Evolutionary conservation across 106 monocot species (phyloP).

Genomic region (Narthecium ossifragum): DNA sequence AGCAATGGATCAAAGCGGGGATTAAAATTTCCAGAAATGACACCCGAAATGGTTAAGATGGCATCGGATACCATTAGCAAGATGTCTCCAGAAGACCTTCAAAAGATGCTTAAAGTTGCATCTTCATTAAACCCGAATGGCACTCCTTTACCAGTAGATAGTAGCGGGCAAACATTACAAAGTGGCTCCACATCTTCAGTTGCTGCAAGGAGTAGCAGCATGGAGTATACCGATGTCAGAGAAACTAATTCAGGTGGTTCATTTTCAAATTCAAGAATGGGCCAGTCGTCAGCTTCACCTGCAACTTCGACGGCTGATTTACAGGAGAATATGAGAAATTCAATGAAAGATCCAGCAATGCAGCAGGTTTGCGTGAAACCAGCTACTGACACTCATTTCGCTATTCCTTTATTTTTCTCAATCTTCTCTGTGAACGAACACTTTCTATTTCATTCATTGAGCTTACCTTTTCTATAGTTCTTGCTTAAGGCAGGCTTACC

Average conservation of each 20-base stretch:
- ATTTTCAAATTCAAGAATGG: slow-evolving; percentile 14
- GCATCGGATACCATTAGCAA: slow-evolving; percentile 72
- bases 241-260: slow-evolving; percentile 20
- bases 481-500: too few species aligned
- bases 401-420: too few species aligned
- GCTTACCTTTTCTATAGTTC: too few species aligned
- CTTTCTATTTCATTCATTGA: too few species aligned
- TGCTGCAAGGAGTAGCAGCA: slow-evolving; percentile 4
- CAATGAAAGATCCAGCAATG: slow-evolving; percentile 94
- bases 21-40: slow-evolving; percentile 59
- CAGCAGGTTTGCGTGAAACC: slow-evolving; percentile 77
- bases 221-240: not conserved
- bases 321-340: slow-evolving; percentile 66
- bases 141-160: slow-evolving; percentile 11
- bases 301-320: slow-evolving; percentile 47
- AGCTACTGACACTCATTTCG: too few species aligned
- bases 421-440: too few species aligned
- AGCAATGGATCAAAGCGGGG: slow-evolving; percentile 13
- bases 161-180: slow-evolving; percentile 17
- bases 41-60: slow-evolving; percentile 82
- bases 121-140: slow-evolving; percentile 38
- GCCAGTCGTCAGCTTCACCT: slow-evolving; percentile 26
- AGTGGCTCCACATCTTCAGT: slow-evolving; percentile 19
- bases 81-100: slow-evolving; percentile 82
- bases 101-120: slow-evolving; percentile 58